Base-by-base conservation (phyloP, 1,284 basidiomycete genomes). In the Austroboletus novae-zelandiae region DNA sequence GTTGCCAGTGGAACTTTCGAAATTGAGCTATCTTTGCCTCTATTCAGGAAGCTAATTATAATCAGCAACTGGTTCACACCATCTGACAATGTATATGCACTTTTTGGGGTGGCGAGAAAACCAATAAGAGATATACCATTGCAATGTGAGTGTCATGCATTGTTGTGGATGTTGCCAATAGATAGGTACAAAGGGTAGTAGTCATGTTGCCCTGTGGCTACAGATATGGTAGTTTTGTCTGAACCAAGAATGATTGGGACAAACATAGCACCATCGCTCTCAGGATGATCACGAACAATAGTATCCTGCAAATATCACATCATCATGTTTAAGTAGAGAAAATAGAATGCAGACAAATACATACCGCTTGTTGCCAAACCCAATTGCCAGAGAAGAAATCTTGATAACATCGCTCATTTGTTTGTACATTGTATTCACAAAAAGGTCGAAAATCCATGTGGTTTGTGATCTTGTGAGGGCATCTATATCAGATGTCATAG, bases 141-240 rank as follows among this genome's bases (percentile, higher is more conserved):
- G 0, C 57, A 48, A 52, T 70, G 68, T 1, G 63, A 64, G 10
- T 59, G 56, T 11, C 60, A 54, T 3, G 63, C 61, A 43, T 47
- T 61, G 49, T 72, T 72, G 37, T 67, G 60, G 9, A 71, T 53
- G 30, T 65, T 58, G 1, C 69, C 64, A 44, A 62, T 59, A 14
- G 67, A 66, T 15, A 61, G 39, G 45, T 71, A 72, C 1, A 65
- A 29, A 0, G 67, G 71, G 41, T 70, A 64, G n/a, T 63, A 72
- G 6, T 71, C 58, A 32, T 64, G 64, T 9, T 72, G 61, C 9
- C 71, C 66, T 0, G 66, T 73, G 5, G 56, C 65, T 18, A 71
- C 67, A 2, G 70, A 72, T 0, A 71, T 61, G 8, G 66, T 69
- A 0, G 66, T 72, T 53, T 73, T 73, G 51, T 71, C 65, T 46